Conservation (phyloP, 345 rosid species). For the Hirschfeldia incana region DNA sequence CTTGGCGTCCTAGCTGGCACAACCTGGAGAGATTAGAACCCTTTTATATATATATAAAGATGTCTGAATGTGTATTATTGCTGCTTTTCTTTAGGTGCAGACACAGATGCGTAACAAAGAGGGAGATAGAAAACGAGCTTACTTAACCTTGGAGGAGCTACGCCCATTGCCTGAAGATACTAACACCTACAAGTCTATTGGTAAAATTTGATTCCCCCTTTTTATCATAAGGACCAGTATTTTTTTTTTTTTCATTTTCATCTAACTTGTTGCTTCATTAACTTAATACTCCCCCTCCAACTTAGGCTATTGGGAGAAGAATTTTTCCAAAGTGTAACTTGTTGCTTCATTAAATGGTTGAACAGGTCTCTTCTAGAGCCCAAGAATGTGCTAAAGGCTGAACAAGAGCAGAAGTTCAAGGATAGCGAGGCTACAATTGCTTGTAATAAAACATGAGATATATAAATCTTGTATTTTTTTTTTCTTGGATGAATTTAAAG, state of each 20-base stretch:
- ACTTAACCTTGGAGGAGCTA: constrained; percentile 88
- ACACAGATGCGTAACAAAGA: constrained; percentile 86
- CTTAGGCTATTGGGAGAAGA: neutral
- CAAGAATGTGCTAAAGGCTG: constrained; percentile 55
- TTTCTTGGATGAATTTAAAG: neutral
- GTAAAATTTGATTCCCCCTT: constrained; percentile 28
- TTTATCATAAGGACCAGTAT: neutral
- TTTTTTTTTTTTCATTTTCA: neutral
- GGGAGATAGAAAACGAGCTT: constrained; percentile 91
- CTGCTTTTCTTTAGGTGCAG: constrained; percentile 58
- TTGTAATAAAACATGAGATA: constrained; percentile 35
- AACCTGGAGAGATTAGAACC: too few relatives aligned
- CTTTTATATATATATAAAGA: too few relatives aligned
- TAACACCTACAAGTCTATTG: constrained; percentile 87
- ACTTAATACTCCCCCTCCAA: neutral
- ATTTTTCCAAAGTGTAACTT: constrained; percentile 21
- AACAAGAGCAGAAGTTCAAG: constrained; percentile 84
- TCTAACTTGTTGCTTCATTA: constrained; percentile 5
- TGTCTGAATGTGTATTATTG: constrained; percentile 1
- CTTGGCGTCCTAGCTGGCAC: too few relatives aligned
- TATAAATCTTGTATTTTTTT: neutral
- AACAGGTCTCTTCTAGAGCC: constrained; percentile 90
- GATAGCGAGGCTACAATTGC: constrained; percentile 80
- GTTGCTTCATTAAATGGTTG: constrained; percentile 24
- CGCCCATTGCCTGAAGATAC: constrained; percentile 70